phyloP scores from a whole-genome alignment of 805 yeast genomes.

The Saccharomycopsis fermentans region DNA sequence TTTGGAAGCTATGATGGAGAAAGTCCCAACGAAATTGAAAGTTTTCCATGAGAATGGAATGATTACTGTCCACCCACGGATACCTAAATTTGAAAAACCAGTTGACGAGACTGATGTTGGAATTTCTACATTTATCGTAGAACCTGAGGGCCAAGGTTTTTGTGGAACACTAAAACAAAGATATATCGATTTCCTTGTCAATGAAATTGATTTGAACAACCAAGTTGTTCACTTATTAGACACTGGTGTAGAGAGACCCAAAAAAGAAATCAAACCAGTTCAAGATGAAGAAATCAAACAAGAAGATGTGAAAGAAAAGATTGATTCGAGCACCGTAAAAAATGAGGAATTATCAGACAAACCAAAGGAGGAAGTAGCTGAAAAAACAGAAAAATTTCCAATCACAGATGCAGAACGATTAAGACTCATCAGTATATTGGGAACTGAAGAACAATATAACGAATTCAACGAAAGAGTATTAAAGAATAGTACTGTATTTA shows the following conservation, averaged over 20 bases:
- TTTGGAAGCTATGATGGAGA: slow-evolving; percentile 40
- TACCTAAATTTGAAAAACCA: slow-evolving; percentile 1
- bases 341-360: slow-evolving; percentile 21
- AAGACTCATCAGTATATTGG: slow-evolving; percentile 5
- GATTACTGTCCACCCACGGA: background rate
- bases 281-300: slow-evolving; percentile 20
- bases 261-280: slow-evolving; percentile 29
- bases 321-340: background rate
- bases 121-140: slow-evolving; percentile 56
- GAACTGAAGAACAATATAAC: slow-evolving; percentile 7
- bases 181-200: slow-evolving; percentile 88
- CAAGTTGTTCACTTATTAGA: slow-evolving; percentile 67
- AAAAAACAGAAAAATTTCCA: slow-evolving; percentile 18
- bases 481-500: slow-evolving; percentile 48
- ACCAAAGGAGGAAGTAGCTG: slow-evolving; percentile 20
- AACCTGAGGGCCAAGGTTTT: slow-evolving; percentile 50
- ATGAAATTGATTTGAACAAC: slow-evolving; percentile 66
- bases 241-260: slow-evolving; percentile 50
- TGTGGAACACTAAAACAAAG: slow-evolving; percentile 76
- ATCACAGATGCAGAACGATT: slow-evolving; percentile 10
- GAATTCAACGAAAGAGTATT: slow-evolving; percentile 32
- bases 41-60: slow-evolving; percentile 18
- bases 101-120: slow-evolving; percentile 51
- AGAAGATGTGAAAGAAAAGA: slow-evolving; percentile 19
- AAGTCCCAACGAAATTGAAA: slow-evolving; percentile 43